Evolutionary conservation across 1,284 basidiomycete genomes (phyloP).

Genomic region (Earliella scabrosa): DNA sequence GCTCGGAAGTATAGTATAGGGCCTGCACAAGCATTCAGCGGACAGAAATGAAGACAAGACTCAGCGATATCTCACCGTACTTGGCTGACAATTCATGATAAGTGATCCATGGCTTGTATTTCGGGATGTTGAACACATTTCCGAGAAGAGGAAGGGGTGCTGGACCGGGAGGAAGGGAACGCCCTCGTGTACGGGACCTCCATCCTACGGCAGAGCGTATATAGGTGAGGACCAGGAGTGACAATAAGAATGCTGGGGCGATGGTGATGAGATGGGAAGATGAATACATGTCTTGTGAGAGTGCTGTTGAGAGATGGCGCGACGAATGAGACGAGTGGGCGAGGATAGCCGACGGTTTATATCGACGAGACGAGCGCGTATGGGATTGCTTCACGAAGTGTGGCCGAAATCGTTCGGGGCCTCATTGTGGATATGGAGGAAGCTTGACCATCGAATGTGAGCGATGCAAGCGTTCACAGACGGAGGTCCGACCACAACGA

Average conservation of each 20-base stretch:
- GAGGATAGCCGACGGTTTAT: too few relatives aligned
- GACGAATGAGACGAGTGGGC: too few relatives aligned
- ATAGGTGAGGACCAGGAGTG: neutral
- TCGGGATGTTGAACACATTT: constrained; percentile 5
- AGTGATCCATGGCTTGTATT: neutral
- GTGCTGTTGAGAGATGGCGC: too few relatives aligned
- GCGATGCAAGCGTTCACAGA: too few relatives aligned
- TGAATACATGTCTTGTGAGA: too few relatives aligned
- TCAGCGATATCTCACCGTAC: constrained; percentile 1
- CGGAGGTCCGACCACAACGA: too few relatives aligned
- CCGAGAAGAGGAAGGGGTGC: constrained; percentile 8
- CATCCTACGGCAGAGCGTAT: neutral
- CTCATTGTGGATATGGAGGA: too few relatives aligned
- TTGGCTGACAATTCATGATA: constrained; percentile 3
- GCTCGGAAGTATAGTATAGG: constrained; percentile 23
- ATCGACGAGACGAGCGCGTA: too few relatives aligned
- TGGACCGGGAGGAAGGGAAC: constrained; percentile 11
- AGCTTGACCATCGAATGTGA: too few relatives aligned
- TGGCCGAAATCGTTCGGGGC: too few relatives aligned
- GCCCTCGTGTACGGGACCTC: constrained; percentile 3
- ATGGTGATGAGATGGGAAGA: too few relatives aligned
- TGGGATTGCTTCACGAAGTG: too few relatives aligned
- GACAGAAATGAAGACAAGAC: neutral
- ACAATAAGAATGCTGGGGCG: neutral
- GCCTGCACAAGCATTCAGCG: constrained; percentile 14